Evolutionary conservation across 2,329 filamentous ascomycete species (phyloP), one percentile per base, ranked within the genome.

Genomic region (Tolypocladium paradoxum): DNA sequence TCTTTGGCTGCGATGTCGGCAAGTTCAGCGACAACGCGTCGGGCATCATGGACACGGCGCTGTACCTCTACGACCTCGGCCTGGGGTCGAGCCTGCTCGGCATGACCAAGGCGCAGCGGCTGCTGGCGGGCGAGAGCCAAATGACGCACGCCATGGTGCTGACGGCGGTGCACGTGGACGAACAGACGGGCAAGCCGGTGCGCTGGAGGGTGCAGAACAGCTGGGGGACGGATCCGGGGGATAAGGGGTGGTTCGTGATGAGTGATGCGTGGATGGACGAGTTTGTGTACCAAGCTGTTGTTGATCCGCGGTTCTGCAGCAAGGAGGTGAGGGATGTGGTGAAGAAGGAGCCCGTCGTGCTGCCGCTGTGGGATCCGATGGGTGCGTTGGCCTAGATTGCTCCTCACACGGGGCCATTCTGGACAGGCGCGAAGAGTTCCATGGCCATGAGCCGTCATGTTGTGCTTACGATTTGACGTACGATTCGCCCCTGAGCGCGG

Each of bases 61-160:
- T 95, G 5, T 82, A 85, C 62, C 85, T 93, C 68, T 93, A 92
- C 68, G 80, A 87, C 61, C 79, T 95, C 1, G 90, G 88, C n/a
- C 90, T 95, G 70, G 88, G 90, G 61, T 77, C 90, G 56, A 77
- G 76, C 53, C 74, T 95, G 27, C 76, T 92, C 9, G 82, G 81
- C 20, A 78, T 95, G 79, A 81, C 74, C 62, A 95, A 95, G 70
- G 85, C 86, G 1, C 79, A 89, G 61, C 75, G 90, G 4, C 72
- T 96, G 47, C 74, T 79, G 61, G 85, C 84, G 0, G 83, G 87
- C 12, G 90, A 95, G 70, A 85, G 81, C 52, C 77, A 81, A 50
- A 95, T 96, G 90, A 95, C 90, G 1, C 90, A 95, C 63, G 90
- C 90, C 5, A 95, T 95, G 90, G 88, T 95, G 0, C 70, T 96